A percentile compares a stretch with the other conserved stretches of the same genome.
Conservation (phyloP, 805 yeast species). For the Scheffersomyces ergatensis region DNA sequence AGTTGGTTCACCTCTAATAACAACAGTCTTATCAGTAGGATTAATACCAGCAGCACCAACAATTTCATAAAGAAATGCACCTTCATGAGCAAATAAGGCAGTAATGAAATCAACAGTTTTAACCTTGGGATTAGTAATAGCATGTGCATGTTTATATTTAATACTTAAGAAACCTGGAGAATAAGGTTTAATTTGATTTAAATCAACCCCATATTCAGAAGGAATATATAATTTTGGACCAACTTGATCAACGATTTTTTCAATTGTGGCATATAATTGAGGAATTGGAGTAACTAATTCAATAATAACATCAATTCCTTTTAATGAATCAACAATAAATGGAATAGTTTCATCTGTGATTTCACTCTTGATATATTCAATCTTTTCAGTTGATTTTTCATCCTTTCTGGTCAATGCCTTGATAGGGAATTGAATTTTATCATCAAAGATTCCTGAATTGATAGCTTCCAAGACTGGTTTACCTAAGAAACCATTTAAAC, state of each 20-base stretch:
- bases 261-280: conserved; percentile 28
- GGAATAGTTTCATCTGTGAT: conserved; percentile 2
- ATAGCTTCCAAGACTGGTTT: conserved; percentile 46
- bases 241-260: conserved; percentile 31
- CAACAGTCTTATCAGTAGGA: conserved; percentile 28
- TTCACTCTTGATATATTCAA: conserved; percentile 39
- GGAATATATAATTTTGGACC: conserved; percentile 56
- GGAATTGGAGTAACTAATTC: conserved; percentile 39
- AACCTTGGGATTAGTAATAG: conserved; percentile 3
- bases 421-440: conserved; percentile 46
- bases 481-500: conserved; percentile 53
- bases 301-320: conserved; percentile 38
- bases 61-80: conserved; percentile 26
- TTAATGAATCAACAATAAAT: conserved; percentile 22
- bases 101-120: conserved; percentile 10
- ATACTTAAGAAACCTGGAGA: conserved; percentile 7
- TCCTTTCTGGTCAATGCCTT: conserved; percentile 49
- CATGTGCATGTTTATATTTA: conserved; percentile 4
- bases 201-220: conserved; percentile 57
- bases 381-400: conserved; percentile 26
- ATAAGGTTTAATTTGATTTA: conserved; percentile 16
- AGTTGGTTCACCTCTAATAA: conserved; percentile 39
- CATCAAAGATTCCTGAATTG: conserved; percentile 37
- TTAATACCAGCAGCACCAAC: conserved; percentile 38
- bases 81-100: conserved; percentile 7